Evolutionary conservation across 441 rosid species (phyloP), one percentile per base, ranked within the genome.

Genomic region (Iberis amara): DNA sequence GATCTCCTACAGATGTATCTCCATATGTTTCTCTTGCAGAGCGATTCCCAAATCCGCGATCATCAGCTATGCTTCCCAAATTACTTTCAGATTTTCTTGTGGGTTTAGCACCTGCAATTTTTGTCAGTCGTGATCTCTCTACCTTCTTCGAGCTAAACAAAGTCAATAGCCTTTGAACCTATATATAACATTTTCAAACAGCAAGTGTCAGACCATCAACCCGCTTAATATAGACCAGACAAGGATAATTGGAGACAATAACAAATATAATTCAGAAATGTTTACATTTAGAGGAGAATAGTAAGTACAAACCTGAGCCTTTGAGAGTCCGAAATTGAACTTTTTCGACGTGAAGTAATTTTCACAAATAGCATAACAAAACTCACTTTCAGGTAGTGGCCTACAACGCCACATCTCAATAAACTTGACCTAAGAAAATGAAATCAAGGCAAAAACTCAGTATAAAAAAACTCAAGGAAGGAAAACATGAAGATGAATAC

Each of bases 271-370:
- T 28, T 28, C 32, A 28, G 32, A 5, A 2, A 7, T 28, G 32
- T 28, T 28, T 28, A 28, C 3, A 28, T 28, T 4, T 56, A 28
- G 6, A 28, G 8, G 32, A 28, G 32, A 28, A 28, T 4, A 4
- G 6, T 28, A 28, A 7, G 7, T 60, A 70, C 72, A 61, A 37
- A 81, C 94, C 89, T 82, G 85, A 60, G 47, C 64, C 51, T 72
- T 65, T 0, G 85, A 82, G 52, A 82, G 76, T 24, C 94, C 94
- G 65, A 85, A 82, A 36, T 73, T 75, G 49, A 85, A 85, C 80
- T 85, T 82, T 30, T 27, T 27, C 9, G 61, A 13, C 4, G 79
- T 61, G 52, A 62, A 82, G 68, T 85, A 85, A 68, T 78, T 85
- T 47, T 75, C 86, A 56, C 55, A 59, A 36, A 82, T 82, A 35